Base-by-base conservation (phyloP, 305 asterid genomes). In the Ilex paraguariensis region DNA sequence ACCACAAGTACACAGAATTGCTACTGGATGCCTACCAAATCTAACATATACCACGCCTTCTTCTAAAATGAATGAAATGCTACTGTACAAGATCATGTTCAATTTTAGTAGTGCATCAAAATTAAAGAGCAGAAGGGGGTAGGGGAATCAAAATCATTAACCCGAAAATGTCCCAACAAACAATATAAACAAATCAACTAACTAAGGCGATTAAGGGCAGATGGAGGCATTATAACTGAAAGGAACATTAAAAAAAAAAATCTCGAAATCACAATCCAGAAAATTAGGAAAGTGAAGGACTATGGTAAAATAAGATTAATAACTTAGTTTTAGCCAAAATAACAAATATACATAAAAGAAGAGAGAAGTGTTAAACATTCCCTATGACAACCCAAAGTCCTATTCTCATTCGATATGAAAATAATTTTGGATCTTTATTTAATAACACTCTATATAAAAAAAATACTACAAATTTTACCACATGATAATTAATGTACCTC, bases 321-420 rank as follows among this genome's bases (percentile, higher is more conserved):
- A 6, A 32, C 81, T 79, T 71, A 93, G 96, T 85, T 74, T 93
- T 93, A 76, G n/a, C n/a, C n/a, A n/a, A n/a, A n/a, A n/a, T n/a
- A n/a, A n/a, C n/a, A n/a, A n/a, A n/a, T n/a, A n/a, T n/a, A n/a
- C n/a, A n/a, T n/a, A n/a, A n/a, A n/a, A n/a, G n/a, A n/a, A n/a
- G n/a, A n/a, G n/a, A n/a, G n/a, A n/a, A n/a, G n/a, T n/a, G n/a
- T n/a, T n/a, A n/a, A n/a, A n/a, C n/a, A n/a, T n/a, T 21, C 28
- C 28, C 28, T n/a, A n/a, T n/a, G n/a, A n/a, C n/a, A n/a, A n/a
- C n/a, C n/a, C n/a, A n/a, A n/a, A n/a, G n/a, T n/a, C n/a, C n/a
- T n/a, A n/a, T n/a, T n/a, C n/a, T n/a, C n/a, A n/a, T n/a, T n/a
- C n/a, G n/a, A n/a, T n/a, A n/a, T n/a, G n/a, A n/a, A n/a, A n/a